phyloP scores from a whole-genome alignment of 2,329 filamentous ascomycete genomes.

The Penicillium concentricum region DNA sequence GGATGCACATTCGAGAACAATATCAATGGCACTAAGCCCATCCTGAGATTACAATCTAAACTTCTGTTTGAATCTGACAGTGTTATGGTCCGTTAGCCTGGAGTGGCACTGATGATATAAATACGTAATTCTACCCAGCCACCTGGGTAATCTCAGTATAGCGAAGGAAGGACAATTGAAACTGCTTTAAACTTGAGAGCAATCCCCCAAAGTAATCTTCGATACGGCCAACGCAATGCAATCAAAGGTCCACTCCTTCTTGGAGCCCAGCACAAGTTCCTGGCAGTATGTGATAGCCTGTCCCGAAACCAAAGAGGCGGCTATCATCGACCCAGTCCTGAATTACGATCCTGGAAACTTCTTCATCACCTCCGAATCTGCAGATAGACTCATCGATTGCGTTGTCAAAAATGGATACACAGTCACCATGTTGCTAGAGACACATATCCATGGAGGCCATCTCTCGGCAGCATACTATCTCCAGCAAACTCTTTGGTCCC shows the following conservation, averaged over 20 bases:
- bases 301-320: slow-evolving; percentile 46
- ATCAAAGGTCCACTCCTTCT: slow-evolving; percentile 42
- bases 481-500: slow-evolving; percentile 41
- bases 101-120: slow-evolving; percentile 6
- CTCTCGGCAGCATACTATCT: slow-evolving; percentile 59
- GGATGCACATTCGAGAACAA: too few relatives aligned
- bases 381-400: slow-evolving; percentile 51
- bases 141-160: neutral
- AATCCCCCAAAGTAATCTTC: neutral
- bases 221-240: slow-evolving; percentile 15
- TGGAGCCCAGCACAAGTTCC: slow-evolving; percentile 48
- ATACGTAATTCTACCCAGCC: slow-evolving; percentile 15
- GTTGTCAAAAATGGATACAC: slow-evolving; percentile 46
- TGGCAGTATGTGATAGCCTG: slow-evolving; percentile 63
- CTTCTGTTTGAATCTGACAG: too few relatives aligned
- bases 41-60: too few relatives aligned
- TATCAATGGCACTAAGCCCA: too few relatives aligned
- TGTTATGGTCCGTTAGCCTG: too few relatives aligned
- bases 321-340: slow-evolving; percentile 61
- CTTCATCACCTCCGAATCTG: slow-evolving; percentile 49
- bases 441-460: slow-evolving; percentile 61
- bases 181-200: too few relatives aligned
- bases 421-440: slow-evolving; percentile 56
- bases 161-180: too few relatives aligned
- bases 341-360: slow-evolving; percentile 50